Evolutionary conservation across 2,329 filamentous ascomycete species (phyloP).

Genomic region (Ophiostoma sp.): DNA sequence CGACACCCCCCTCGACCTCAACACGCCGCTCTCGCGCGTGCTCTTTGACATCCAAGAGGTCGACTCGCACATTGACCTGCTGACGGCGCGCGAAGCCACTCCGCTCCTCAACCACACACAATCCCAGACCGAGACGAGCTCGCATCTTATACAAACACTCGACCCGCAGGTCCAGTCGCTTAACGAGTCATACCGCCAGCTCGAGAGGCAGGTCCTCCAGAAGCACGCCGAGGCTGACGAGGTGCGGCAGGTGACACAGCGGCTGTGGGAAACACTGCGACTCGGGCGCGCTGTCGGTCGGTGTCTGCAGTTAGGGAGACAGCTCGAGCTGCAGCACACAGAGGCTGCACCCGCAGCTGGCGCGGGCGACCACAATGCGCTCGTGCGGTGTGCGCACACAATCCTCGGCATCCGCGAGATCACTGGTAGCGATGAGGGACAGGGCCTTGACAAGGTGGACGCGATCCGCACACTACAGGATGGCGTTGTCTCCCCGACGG

Average conservation of each 20-base stretch:
- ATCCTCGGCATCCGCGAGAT: conserved; percentile 70
- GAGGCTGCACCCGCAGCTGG: conserved; percentile 30
- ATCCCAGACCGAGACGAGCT: conserved; percentile 65
- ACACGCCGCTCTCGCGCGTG: conserved; percentile 85
- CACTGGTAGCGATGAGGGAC: conserved; percentile 67
- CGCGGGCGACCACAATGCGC: conserved; percentile 58
- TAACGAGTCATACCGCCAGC: conserved; percentile 75
- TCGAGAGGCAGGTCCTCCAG: conserved; percentile 79
- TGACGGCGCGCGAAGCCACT: conserved; percentile 78
- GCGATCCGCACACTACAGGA: conserved; percentile 64
- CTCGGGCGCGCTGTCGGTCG: conserved; percentile 71
- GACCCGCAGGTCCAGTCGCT: conserved; percentile 74
- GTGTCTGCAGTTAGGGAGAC: conserved; percentile 73
- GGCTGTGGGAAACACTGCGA: conserved; percentile 73
- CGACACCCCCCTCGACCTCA: conserved; percentile 85
- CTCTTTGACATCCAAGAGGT: conserved; percentile 97
- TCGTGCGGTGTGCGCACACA: conserved; percentile 77
- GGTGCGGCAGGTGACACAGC: conserved; percentile 68
- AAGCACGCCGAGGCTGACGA: conserved; percentile 83
- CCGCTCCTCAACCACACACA: conserved; percentile 75
- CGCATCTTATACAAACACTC: conserved; percentile 66
- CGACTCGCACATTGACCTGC: conserved; percentile 86
- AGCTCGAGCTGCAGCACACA: conserved; percentile 77
- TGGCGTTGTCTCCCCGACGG: conserved; percentile 63
- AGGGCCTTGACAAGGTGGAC: conserved; percentile 54